phyloP scores from a whole-genome alignment of 495 filamentous ascomycete genomes.

The Hypoxylon crocopeplum region DNA sequence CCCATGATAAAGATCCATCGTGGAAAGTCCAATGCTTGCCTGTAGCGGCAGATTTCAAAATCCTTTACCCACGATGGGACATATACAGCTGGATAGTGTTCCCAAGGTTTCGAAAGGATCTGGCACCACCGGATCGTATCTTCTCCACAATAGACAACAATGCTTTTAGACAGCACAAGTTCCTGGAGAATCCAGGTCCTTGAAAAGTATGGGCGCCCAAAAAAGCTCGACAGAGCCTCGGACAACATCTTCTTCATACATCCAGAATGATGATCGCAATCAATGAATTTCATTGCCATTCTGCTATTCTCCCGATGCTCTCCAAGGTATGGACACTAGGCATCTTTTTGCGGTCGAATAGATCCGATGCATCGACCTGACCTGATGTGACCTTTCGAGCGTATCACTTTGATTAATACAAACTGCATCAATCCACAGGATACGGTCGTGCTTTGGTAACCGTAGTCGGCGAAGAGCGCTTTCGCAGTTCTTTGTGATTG shows the following conservation, averaged over 20 bases:
- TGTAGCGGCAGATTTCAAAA: not conserved
- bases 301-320: not conserved
- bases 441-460: not conserved
- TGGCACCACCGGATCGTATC: not conserved
- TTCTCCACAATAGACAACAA: slow-evolving; percentile 7
- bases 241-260: not conserved
- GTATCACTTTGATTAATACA: slow-evolving; percentile 39
- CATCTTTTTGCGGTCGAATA: slow-evolving; percentile 20
- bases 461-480: not conserved
- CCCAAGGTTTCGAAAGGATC: too few species aligned
- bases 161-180: not conserved
- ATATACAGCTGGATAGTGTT: not conserved
- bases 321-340: not conserved
- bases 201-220: slow-evolving; percentile 5
- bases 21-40: too few species aligned
- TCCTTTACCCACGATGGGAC: not conserved
- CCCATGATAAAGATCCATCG: not conserved
- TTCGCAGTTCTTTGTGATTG: slow-evolving; percentile 1
- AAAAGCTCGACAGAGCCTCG: not conserved
- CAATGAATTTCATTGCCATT: not conserved
- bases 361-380: slow-evolving; percentile 26
- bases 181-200: slow-evolving; percentile 10
- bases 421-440: slow-evolving; percentile 37
- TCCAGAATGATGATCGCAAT: not conserved
- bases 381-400: slow-evolving; percentile 31